Percentiles rank a stretch among this genome's conserved stretches.
phyloP scores from a whole-genome alignment of 805 yeast species.

The Yarrowia sp. region DNA sequence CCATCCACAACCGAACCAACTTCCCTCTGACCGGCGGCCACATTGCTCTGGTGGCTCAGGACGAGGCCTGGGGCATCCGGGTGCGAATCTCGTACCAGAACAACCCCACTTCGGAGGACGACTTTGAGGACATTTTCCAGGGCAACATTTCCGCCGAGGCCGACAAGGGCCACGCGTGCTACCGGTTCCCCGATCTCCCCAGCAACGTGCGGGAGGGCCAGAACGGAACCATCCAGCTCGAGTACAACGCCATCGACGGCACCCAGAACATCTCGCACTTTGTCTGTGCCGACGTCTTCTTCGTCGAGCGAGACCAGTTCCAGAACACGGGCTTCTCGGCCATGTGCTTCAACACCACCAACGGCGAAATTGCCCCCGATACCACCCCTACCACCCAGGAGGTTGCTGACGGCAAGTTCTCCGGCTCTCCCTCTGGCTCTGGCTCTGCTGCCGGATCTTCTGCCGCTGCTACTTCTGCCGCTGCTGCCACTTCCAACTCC shows the following conservation, averaged over 20 bases:
- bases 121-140: slow-evolving; percentile 52
- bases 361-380: slow-evolving; percentile 51
- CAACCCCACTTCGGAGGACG: slow-evolving; percentile 53
- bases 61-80: slow-evolving; percentile 52
- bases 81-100: slow-evolving; percentile 54
- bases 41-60: slow-evolving; percentile 56
- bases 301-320: slow-evolving; percentile 53
- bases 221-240: slow-evolving; percentile 56
- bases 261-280: slow-evolving; percentile 54
- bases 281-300: slow-evolving; percentile 57
- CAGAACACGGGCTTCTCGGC: slow-evolving; percentile 50
- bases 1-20: slow-evolving; percentile 52
- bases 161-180: slow-evolving; percentile 58
- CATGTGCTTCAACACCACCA: slow-evolving; percentile 55
- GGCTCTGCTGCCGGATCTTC: slow-evolving; percentile 48
- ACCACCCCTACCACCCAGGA: slow-evolving; percentile 44
- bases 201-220: slow-evolving; percentile 52
- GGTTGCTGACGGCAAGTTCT: slow-evolving; percentile 18
- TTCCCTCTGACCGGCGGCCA: slow-evolving; percentile 59
- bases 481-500: slow-evolving; percentile 72
- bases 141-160: slow-evolving; percentile 51
- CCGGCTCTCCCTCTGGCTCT: slow-evolving; percentile 14
- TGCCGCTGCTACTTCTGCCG: slow-evolving; percentile 79
- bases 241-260: slow-evolving; percentile 54
- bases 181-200: slow-evolving; percentile 56